Conservation (phyloP, 1,284 basidiomycete genomes). For the Tilletia indica region DNA sequence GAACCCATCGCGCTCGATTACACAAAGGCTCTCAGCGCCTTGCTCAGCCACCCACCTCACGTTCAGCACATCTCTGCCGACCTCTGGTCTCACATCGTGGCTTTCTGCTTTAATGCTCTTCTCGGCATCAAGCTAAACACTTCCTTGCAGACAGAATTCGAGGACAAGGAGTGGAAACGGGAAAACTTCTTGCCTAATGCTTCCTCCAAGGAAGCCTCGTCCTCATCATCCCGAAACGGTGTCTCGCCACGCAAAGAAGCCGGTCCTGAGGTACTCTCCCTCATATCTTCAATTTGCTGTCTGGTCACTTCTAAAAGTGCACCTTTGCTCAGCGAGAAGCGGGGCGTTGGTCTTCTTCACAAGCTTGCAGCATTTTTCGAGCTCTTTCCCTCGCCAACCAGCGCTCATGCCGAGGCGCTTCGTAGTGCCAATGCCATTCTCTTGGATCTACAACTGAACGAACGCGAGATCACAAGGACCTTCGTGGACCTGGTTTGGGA, state of each 20-base stretch:
- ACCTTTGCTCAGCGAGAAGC: constrained; percentile 27
- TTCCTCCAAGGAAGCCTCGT: neutral
- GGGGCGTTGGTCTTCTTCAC: constrained; percentile 31
- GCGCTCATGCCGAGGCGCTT: constrained; percentile 38
- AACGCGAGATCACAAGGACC: constrained; percentile 23
- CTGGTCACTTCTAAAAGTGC: constrained; percentile 21
- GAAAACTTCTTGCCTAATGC: neutral
- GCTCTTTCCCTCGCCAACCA: constrained; percentile 30
- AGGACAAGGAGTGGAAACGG: neutral
- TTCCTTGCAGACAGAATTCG: neutral
- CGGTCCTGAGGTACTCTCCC: neutral
- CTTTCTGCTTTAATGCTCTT: constrained; percentile 65
- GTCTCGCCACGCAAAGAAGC: neutral
- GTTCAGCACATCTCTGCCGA: constrained; percentile 70
- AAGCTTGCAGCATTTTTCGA: constrained; percentile 32
- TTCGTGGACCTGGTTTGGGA: constrained; percentile 25
- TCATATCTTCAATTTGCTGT: neutral
- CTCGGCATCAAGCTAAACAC: constrained; percentile 28
- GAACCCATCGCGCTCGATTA: constrained; percentile 74
- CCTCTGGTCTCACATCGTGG: constrained; percentile 70
- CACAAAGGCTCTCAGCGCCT: constrained; percentile 69
- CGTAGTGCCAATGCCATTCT: constrained; percentile 34
- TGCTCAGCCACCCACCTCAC: constrained; percentile 71
- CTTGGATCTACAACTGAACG: constrained; percentile 38
- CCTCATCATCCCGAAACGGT: neutral